Base-by-base conservation (phyloP, 1,139 yeast species). In the Yamadazyma songkhlaensis region DNA sequence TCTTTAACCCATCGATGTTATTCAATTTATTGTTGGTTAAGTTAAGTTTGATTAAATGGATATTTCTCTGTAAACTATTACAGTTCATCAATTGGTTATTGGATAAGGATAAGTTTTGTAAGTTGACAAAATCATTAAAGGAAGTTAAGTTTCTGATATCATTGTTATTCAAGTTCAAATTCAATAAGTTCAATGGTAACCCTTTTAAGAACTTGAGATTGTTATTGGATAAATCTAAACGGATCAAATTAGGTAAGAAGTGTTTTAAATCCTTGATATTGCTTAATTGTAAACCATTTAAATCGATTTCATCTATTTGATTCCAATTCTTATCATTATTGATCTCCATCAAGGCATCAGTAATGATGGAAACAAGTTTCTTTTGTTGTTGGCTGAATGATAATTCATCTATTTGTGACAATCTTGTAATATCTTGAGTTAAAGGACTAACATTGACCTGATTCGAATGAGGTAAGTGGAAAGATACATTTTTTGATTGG, bases 321-420 rank as follows among this genome's bases (percentile, higher is more conserved):
- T 62, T 62, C 84, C 84, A 78, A 33, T 66, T 58, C 21, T 59
- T 52, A 24, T 54, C 53, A 7, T 50, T 42, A 9, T 51, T 56
- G 5, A 42, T 47, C 9, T 47, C 47, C 0, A 75, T 62, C 31
- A 73, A 56, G 2, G 58, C 52, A 34, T 72, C 75, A 1, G 76
- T 75, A n/a, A 78, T 64, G 1, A 72, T 61, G 2, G 77, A 60
- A 5, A 76, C 77, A 32, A 78, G 51, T 11, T 54, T 56, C 40
- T 58, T 64, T 42, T 70, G 70, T 0, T 77, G 65, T 45, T 72
- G 72, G 1, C 81, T 65, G 48, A 77, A 78, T 1, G 81, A 69
- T 3, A 74, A 44, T 29, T 76, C 71, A n/a, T 62, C 66, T 7
- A 71, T 40, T 34, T 70, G 74, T 1, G 77, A 70, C 2, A 65